Evolutionary conservation across 805 yeast species (phyloP).

Genomic region (Candida pseudoglaebosa): DNA sequence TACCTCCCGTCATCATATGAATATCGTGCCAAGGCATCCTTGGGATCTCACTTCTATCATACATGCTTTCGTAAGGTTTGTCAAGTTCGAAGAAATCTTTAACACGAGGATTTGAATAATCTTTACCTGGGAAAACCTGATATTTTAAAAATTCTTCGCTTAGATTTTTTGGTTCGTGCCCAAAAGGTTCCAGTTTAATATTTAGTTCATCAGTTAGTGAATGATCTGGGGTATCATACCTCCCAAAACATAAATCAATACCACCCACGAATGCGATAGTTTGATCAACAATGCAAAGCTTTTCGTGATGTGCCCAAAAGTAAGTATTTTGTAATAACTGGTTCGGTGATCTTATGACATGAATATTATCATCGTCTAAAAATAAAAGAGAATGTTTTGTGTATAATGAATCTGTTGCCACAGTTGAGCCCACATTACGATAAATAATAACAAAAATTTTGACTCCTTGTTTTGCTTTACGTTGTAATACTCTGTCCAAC

Average conservation of each 20-base stretch:
- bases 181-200: conserved; percentile 29
- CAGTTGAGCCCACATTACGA: conserved; percentile 89
- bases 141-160: conserved; percentile 43
- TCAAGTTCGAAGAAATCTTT: conserved; percentile 80
- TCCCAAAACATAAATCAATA: conserved; percentile 89
- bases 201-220: conserved; percentile 72
- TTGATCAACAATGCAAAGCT: conserved; percentile 80
- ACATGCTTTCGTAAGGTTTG: conserved; percentile 87
- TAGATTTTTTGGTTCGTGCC: conserved; percentile 25
- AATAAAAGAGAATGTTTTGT: conserved; percentile 90
- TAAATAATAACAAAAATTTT: conserved; percentile 88
- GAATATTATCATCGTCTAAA: conserved; percentile 74
- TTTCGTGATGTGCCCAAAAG: conserved; percentile 99
- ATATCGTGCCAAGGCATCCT: conserved; percentile 99
- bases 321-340: conserved; percentile 89
- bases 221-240: conserved; percentile 96
- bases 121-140: conserved; percentile 92
- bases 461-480: conserved; percentile 93
- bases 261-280: conserved; percentile 93
- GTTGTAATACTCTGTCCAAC: conserved; percentile 78
- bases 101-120: conserved; percentile 92
- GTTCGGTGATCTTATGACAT: conserved; percentile 91
- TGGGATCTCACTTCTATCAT: conserved; percentile 74
- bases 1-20: conserved; percentile 93
- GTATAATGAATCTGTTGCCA: conserved; percentile 90